phyloP scores from a whole-genome alignment of 345 rosid genomes.

The Euphorbia peplus region DNA sequence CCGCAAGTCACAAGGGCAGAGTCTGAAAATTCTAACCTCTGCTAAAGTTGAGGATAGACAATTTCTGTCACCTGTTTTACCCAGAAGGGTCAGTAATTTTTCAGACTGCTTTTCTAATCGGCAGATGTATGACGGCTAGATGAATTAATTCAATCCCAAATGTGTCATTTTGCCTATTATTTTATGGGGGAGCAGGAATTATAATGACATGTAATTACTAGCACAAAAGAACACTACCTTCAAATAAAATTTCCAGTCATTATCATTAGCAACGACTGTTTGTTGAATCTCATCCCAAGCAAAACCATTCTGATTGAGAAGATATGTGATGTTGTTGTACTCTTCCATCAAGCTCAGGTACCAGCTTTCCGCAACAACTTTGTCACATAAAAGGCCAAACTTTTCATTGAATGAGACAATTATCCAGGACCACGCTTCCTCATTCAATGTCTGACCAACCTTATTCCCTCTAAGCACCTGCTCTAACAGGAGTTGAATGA shows the following conservation, averaged over 20 bases:
- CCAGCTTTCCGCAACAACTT: slow-evolving; percentile 16
- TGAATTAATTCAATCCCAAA: too few species aligned
- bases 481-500: slow-evolving; percentile 27
- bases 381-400: slow-evolving; percentile 25
- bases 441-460: slow-evolving; percentile 16
- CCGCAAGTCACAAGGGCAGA: too few species aligned
- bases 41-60: too few species aligned
- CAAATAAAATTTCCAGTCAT: slow-evolving; percentile 21
- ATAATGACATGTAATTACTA: background rate
- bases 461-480: slow-evolving; percentile 22
- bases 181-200: background rate
- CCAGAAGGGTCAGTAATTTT: too few species aligned
- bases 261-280: slow-evolving; percentile 13
- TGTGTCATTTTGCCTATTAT: too few species aligned
- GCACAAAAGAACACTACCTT: slow-evolving; percentile 27
- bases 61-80: too few species aligned
- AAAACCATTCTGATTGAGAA: slow-evolving; percentile 27
- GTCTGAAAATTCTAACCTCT: too few species aligned
- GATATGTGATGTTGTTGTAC: slow-evolving; percentile 18
- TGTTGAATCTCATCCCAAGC: slow-evolving; percentile 22
- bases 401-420: slow-evolving; percentile 22
- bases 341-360: slow-evolving; percentile 25
- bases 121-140: too few species aligned
- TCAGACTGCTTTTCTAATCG: too few species aligned
- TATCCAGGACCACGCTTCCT: slow-evolving; percentile 26